Percentiles rank a stretch among this genome's conserved stretches.
Conservation (phyloP, 2,329 filamentous ascomycete genomes). For the Cladosporium sp. region DNA sequence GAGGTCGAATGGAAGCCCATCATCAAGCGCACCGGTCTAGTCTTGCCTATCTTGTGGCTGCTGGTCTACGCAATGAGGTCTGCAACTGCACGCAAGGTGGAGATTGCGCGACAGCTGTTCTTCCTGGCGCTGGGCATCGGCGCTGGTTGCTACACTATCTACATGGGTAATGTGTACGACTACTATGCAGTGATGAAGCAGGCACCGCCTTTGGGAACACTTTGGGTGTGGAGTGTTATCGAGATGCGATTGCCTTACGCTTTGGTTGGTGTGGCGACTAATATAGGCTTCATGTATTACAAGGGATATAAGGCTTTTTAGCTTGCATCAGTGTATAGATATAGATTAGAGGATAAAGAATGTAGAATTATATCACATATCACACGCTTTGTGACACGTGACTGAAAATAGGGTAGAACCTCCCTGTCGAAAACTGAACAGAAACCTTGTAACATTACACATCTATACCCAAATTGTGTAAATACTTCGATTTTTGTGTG, state of each 20-base stretch:
- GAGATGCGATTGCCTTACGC: constrained; percentile 53
- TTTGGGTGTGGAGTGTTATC: constrained; percentile 91
- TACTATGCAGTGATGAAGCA: constrained; percentile 91
- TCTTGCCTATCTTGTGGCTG: constrained; percentile 41
- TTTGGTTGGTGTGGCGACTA: neutral
- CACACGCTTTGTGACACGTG: no score
- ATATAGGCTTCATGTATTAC: constrained; percentile 9
- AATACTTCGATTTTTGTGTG: no score
- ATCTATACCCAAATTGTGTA: no score
- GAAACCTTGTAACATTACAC: no score
- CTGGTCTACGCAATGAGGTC: constrained; percentile 42
- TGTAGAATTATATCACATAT: no score
- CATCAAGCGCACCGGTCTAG: constrained; percentile 44
- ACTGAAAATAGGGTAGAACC: no score
- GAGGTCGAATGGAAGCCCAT: constrained; percentile 58
- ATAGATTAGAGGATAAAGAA: no score
- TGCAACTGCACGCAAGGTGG: constrained; percentile 38
- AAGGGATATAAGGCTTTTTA: constrained; percentile 10
- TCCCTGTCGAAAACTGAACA: no score
- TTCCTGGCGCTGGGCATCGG: constrained; percentile 60
- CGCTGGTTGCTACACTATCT: constrained; percentile 73
- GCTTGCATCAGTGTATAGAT: no score
- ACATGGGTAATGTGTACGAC: constrained; percentile 71
- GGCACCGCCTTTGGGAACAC: constrained; percentile 77
- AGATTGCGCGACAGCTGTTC: constrained; percentile 43